Conservation (phyloP, 768 basidiomycete genomes). For the Macrocybe gigantea region DNA sequence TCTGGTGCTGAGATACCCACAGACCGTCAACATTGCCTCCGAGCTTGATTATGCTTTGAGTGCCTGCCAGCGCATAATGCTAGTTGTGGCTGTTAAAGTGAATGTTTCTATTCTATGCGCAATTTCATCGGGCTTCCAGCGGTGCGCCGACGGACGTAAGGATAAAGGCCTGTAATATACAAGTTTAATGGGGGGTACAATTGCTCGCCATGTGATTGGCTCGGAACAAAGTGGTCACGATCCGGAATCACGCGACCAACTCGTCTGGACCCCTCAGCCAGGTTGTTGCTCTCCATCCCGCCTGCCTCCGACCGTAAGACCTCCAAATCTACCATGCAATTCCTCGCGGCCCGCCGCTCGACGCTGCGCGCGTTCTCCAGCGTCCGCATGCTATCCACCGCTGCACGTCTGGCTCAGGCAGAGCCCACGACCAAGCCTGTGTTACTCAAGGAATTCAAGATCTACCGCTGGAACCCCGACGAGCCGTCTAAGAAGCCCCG, state of each 20-base stretch:
- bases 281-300: neutral
- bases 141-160: too few species aligned
- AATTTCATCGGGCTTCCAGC: too few species aligned
- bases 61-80: too few species aligned
- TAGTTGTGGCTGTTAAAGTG: too few species aligned
- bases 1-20: too few species aligned
- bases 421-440: conserved; percentile 62
- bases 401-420: conserved; percentile 23
- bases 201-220: conserved; percentile 16
- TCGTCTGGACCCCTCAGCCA: too few species aligned
- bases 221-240: neutral
- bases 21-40: too few species aligned
- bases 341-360: conserved; percentile 7
- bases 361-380: conserved; percentile 2
- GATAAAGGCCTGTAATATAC: too few species aligned
- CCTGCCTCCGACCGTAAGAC: neutral
- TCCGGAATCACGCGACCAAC: conserved; percentile 17
- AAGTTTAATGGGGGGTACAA: too few species aligned
- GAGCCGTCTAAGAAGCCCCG: conserved; percentile 87
- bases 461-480: conserved; percentile 99
- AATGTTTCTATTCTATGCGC: too few species aligned
- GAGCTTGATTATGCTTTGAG: too few species aligned
- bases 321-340: conserved; percentile 11
- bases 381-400: conserved; percentile 11
- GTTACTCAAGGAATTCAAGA: conserved; percentile 91